Conservation (phyloP, 257 asterid genomes). For the Solanum appendiculatum region DNA sequence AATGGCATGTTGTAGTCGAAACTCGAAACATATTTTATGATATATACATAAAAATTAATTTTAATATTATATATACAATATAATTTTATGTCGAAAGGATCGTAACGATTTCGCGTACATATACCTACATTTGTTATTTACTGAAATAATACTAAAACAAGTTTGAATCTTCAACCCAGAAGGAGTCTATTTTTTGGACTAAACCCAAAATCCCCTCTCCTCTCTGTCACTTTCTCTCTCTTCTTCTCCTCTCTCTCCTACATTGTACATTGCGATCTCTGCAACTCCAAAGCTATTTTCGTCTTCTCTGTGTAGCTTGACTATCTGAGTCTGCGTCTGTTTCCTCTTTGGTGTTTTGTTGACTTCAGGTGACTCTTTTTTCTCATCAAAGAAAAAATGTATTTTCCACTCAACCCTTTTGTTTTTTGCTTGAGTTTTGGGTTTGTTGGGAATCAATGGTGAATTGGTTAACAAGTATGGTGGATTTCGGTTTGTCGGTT, state of each 20-base stretch:
- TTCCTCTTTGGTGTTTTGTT: conserved; percentile 12
- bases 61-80: no score
- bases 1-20: neutral
- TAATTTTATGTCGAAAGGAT: no score
- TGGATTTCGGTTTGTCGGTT: neutral
- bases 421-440: neutral
- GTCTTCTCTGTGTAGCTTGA: neutral
- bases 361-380: conserved; percentile 21
- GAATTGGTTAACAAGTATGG: neutral
- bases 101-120: neutral
- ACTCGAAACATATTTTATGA: neutral
- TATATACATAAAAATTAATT: neutral
- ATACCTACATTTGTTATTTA: neutral
- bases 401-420: neutral
- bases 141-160: conserved; percentile 10
- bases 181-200: conserved; percentile 4
- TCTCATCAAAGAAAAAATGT: neutral
- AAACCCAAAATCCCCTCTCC: neutral
- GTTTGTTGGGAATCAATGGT: neutral
- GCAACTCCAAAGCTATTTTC: conserved; percentile 27
- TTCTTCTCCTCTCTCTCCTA: conserved; percentile 15
- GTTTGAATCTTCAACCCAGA: conserved; percentile 23
- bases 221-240: conserved; percentile 13
- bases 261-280: conserved; percentile 40
- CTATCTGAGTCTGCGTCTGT: conserved; percentile 1